A percentile compares a stretch with the other conserved stretches of the same genome.
phyloP scores from a whole-genome alignment of 805 yeast species.

The Trichomonascus vanleenenianus region DNA sequence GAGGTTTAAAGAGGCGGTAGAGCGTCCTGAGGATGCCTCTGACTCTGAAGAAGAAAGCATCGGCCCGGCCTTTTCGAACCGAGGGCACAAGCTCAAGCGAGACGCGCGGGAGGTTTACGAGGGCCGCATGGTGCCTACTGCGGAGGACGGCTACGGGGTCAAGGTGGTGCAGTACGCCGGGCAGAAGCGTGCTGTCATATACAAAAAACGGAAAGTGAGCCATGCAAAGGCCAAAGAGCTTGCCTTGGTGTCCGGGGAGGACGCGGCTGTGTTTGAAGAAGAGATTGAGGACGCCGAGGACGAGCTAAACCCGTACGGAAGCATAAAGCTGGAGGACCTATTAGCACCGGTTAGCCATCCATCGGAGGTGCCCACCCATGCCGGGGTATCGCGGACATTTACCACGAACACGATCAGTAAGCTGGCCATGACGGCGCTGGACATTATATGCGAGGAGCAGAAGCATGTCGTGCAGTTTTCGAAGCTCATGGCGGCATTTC shows the following conservation, averaged over 20 bases:
- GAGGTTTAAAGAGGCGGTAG: conserved; percentile 29
- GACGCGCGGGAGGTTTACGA: conserved; percentile 42
- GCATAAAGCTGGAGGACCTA: conserved; percentile 48
- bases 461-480: conserved; percentile 62
- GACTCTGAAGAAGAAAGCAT: conserved; percentile 14
- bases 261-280: conserved; percentile 20
- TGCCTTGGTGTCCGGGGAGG: conserved; percentile 16
- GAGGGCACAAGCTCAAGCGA: conserved; percentile 52
- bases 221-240: conserved; percentile 21
- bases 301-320: conserved; percentile 39
- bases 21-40: conserved; percentile 20
- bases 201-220: conserved; percentile 22
- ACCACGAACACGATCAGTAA: conserved; percentile 46
- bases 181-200: conserved; percentile 23
- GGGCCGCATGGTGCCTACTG: conserved; percentile 29
- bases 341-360: conserved; percentile 77
- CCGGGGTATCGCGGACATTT: conserved; percentile 60
- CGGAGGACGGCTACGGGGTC: conserved; percentile 23
- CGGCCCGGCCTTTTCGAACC: conserved; percentile 31
- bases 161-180: conserved; percentile 25
- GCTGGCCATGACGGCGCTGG: conserved; percentile 66
- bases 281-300: conserved; percentile 28
- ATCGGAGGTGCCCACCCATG: conserved; percentile 65
- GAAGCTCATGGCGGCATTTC: conserved; percentile 63
- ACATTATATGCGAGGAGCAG: conserved; percentile 76